Conservation (phyloP, 768 basidiomycete species). For the Boletus reticuloceps region DNA sequence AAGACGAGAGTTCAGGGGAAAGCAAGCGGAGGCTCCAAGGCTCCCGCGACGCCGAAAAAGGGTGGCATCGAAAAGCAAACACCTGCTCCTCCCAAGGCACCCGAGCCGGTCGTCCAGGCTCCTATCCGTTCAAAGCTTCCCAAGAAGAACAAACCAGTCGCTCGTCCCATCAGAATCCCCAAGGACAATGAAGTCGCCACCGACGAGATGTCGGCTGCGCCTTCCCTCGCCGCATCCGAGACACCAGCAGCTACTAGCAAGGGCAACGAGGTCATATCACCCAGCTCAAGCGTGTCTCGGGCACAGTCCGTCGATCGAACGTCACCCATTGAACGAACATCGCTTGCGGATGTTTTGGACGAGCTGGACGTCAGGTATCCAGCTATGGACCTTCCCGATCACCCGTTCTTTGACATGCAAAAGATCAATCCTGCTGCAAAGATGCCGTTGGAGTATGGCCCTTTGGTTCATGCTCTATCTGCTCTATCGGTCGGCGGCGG, state of each 20-base stretch:
- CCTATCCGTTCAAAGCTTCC: constrained; percentile 81
- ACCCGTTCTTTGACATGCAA: constrained; percentile 72
- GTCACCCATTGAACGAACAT: constrained; percentile 43
- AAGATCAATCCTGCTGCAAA: constrained; percentile 74
- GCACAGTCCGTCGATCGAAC: constrained; percentile 57
- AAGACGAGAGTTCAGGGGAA: constrained; percentile 27
- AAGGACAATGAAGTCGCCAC: constrained; percentile 53
- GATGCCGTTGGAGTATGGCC: constrained; percentile 81
- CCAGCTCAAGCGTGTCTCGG: constrained; percentile 55
- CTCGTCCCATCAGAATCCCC: constrained; percentile 55
- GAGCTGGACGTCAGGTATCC: constrained; percentile 64
- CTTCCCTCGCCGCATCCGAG: constrained; percentile 50
- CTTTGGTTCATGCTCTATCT: constrained; percentile 81
- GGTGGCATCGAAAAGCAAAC: constrained; percentile 18
- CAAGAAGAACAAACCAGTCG: constrained; percentile 72
- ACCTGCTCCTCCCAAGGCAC: constrained; percentile 13
- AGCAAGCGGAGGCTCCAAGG: constrained; percentile 25
- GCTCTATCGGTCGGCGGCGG: constrained; percentile 84
- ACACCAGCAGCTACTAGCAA: constrained; percentile 36
- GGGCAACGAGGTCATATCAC: constrained; percentile 35
- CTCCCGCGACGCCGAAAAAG: constrained; percentile 16
- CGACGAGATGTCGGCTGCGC: constrained; percentile 42
- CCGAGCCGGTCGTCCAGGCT: constrained; percentile 51
- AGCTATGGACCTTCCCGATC: constrained; percentile 60
- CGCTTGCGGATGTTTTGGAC: constrained; percentile 63